These are phyloP conservation scores for Pistacia atlantica DNA, from an alignment of 345 rosid species.

Conservation along the genomic window DNA sequence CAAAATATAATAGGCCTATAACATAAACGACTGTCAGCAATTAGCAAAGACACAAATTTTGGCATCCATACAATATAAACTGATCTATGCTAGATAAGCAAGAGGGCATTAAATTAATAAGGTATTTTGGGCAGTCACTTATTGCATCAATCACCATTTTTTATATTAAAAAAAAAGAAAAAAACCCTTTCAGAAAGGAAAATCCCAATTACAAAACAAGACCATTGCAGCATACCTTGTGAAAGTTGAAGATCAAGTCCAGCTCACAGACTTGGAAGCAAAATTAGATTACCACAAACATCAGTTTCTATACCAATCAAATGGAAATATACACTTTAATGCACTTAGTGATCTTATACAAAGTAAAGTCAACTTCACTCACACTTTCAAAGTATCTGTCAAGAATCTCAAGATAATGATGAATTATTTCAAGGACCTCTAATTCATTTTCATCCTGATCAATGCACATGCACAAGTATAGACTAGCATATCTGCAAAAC, in stretches of 20 bases:
- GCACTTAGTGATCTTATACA: not conserved
- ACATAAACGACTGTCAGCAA: conserved; percentile 24
- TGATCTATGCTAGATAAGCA: too few relatives aligned
- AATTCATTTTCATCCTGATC: conserved; percentile 92
- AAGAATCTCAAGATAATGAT: conserved; percentile 89
- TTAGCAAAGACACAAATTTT: conserved; percentile 7
- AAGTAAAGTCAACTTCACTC: conserved; percentile 38
- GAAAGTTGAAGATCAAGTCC: conserved; percentile 95
- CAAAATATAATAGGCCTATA: conserved; percentile 85
- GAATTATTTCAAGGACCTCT: conserved; percentile 87
- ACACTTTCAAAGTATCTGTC: conserved; percentile 98
- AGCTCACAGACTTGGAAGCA: conserved; percentile 80
- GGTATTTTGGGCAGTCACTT: not conserved
- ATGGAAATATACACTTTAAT: not conserved
- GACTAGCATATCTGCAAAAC: conserved; percentile 85
- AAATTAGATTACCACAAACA: not conserved
- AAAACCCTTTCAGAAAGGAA: not conserved
- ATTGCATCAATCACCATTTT: conserved; percentile 2
- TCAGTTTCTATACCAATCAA: not conserved
- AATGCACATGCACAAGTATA: conserved; percentile 97
- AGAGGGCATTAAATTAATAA: not conserved
- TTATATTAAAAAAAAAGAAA: not conserved
- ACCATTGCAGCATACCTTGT: conserved; percentile 57
- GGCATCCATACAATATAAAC: not conserved
- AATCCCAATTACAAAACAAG: not conserved